These are phyloP conservation scores for Fusarium albosuccineum DNA, from an alignment of 2,329 filamentous ascomycete species.

Conservation along the genomic window DNA sequence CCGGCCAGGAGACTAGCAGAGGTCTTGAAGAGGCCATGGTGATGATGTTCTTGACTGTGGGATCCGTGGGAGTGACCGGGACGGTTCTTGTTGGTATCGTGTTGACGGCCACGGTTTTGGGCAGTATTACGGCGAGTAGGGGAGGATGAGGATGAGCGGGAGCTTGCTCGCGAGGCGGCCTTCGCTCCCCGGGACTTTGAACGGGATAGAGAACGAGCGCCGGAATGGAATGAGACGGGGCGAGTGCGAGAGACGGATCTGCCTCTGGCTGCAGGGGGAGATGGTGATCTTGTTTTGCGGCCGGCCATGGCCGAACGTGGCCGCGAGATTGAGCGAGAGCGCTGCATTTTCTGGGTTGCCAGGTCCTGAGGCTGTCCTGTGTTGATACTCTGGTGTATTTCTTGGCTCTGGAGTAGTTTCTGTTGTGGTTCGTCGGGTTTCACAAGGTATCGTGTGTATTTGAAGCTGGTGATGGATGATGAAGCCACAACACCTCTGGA, in stretches of 20 bases:
- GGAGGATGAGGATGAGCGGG: conserved; percentile 39
- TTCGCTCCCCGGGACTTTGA: conserved; percentile 33
- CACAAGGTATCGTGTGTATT: too few species aligned
- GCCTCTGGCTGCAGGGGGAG: conserved; percentile 23
- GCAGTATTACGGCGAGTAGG: conserved; percentile 21
- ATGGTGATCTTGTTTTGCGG: conserved; percentile 23
- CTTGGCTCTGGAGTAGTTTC: conserved; percentile 9
- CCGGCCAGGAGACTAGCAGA: conserved; percentile 51
- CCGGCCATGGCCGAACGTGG: conserved; percentile 34
- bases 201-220: conserved; percentile 21
- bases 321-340: conserved; percentile 37
- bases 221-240: conserved; percentile 15
- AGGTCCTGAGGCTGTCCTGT: background rate
- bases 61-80: conserved; percentile 16
- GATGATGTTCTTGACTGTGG: conserved; percentile 28
- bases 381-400: background rate
- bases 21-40: conserved; percentile 48
- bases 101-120: conserved; percentile 17
- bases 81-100: conserved; percentile 25
- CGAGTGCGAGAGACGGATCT: conserved; percentile 35
- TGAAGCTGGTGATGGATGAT: background rate
- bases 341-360: conserved; percentile 18
- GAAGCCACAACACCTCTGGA: background rate
- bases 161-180: conserved; percentile 37
- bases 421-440: background rate